Evolutionary conservation across 768 basidiomycete genomes (phyloP).

Genomic region (Ephemerocybe angulata): DNA sequence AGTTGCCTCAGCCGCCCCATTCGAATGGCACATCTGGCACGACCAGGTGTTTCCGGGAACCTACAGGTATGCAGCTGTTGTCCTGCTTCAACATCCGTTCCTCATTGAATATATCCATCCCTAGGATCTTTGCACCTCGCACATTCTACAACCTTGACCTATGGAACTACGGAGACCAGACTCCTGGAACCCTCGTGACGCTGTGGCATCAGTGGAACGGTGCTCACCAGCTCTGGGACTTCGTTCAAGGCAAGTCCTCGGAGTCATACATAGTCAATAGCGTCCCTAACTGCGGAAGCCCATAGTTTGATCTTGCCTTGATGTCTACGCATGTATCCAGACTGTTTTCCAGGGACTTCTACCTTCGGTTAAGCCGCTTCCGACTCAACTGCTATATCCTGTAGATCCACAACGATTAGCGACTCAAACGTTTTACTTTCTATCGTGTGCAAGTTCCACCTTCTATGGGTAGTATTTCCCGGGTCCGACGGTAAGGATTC

Average conservation of each 20-base stretch:
- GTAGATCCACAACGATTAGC: too few relatives aligned
- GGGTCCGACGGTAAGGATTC: too few relatives aligned
- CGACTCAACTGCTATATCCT: too few relatives aligned
- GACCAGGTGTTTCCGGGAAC: conserved; percentile 35
- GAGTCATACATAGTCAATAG: background rate
- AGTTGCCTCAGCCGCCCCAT: conserved; percentile 32
- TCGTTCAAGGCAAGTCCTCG: conserved; percentile 26
- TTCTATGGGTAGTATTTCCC: too few relatives aligned
- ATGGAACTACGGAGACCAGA: conserved; percentile 40
- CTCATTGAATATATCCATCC: background rate
- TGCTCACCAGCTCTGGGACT: conserved; percentile 52
- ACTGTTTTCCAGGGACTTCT: too few relatives aligned
- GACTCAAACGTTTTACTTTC: too few relatives aligned
- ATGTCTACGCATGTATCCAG: too few relatives aligned
- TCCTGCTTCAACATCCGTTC: background rate
- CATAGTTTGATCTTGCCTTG: too few relatives aligned
- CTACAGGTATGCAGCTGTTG: conserved; percentile 37
- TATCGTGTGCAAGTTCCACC: too few relatives aligned
- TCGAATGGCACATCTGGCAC: conserved; percentile 49
- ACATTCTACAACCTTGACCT: conserved; percentile 47
- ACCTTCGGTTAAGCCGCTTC: too few relatives aligned
- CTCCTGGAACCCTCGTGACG: conserved; percentile 41
- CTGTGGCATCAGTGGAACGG: conserved; percentile 49
- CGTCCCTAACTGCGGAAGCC: too few relatives aligned
- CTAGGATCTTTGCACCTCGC: conserved; percentile 43